Evolutionary conservation across 768 basidiomycete species (phyloP).

Genomic region (Trametes punicea): DNA sequence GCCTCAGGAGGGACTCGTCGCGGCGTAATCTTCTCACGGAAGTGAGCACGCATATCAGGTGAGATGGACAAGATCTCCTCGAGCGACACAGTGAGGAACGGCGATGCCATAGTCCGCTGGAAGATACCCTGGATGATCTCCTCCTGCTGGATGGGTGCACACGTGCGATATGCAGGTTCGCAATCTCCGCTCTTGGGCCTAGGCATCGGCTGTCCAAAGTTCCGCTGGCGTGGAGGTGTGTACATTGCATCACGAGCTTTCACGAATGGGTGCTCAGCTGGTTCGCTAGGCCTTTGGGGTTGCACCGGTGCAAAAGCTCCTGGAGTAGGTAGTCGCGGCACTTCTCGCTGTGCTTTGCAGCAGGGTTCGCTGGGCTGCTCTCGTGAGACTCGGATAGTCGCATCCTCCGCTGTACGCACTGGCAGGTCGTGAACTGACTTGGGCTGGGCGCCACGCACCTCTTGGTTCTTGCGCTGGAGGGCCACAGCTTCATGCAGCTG

Average conservation of each 20-base stretch:
- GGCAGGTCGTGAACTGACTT: background rate
- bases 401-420: background rate
- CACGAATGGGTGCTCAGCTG: background rate
- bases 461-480: no score
- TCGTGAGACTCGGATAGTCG: background rate
- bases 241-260: background rate
- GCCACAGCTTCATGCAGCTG: no score
- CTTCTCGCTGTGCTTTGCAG: no score
- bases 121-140: background rate
- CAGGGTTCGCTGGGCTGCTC: no score
- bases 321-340: no score
- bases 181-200: no score
- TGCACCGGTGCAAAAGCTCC: no score
- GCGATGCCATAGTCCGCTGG: background rate
- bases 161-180: no score
- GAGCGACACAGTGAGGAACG: background rate
- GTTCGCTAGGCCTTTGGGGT: no score
- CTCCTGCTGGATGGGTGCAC: no score
- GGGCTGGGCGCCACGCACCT: no score
- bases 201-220: background rate
- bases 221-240: background rate
- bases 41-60: conserved; percentile 20
- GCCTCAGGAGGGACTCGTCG: background rate
- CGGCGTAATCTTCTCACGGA: background rate
- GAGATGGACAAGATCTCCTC: conserved; percentile 14